Evolutionary conservation across 2,329 filamentous ascomycete genomes (phyloP).

Genomic region (Alternaria ventricosa): DNA sequence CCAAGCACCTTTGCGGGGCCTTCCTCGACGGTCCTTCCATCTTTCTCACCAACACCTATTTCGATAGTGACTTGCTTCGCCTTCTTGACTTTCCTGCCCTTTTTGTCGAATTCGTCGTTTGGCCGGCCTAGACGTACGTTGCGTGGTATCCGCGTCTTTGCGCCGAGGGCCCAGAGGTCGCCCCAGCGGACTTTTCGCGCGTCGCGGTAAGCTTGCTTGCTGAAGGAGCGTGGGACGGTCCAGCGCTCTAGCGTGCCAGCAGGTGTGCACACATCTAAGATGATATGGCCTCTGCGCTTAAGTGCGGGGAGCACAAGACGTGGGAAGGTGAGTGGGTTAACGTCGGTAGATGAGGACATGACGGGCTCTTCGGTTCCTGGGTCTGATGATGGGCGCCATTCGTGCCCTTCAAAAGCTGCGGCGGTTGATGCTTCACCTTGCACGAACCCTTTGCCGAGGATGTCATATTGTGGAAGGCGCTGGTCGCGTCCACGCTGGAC

Average conservation of each 20-base stretch:
- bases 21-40: slow-evolving; percentile 29
- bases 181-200: slow-evolving; percentile 91
- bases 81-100: slow-evolving; percentile 43
- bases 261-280: slow-evolving; percentile 89
- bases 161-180: slow-evolving; percentile 92
- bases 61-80: slow-evolving; percentile 41
- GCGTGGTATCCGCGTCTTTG: slow-evolving; percentile 77
- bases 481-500: slow-evolving; percentile 77
- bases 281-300: slow-evolving; percentile 87
- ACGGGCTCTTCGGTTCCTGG: slow-evolving; percentile 25
- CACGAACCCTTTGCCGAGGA: slow-evolving; percentile 37
- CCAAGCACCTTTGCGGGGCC: slow-evolving; percentile 21
- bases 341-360: slow-evolving; percentile 41
- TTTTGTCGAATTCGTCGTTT: slow-evolving; percentile 50
- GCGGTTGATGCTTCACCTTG: slow-evolving; percentile 67
- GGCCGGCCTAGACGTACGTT: slow-evolving; percentile 65
- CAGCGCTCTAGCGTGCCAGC: slow-evolving; percentile 87
- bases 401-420: slow-evolving; percentile 76
- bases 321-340: slow-evolving; percentile 71
- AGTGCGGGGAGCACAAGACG: slow-evolving; percentile 79
- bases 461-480: slow-evolving; percentile 49
- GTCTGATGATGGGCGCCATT: slow-evolving; percentile 25
- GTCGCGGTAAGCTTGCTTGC: slow-evolving; percentile 84
- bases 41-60: slow-evolving; percentile 34
- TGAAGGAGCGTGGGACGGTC: slow-evolving; percentile 85